Percentiles rank a stretch among this genome's conserved stretches.
phyloP scores from a whole-genome alignment of 768 basidiomycete species.

The Suillus variegatus region DNA sequence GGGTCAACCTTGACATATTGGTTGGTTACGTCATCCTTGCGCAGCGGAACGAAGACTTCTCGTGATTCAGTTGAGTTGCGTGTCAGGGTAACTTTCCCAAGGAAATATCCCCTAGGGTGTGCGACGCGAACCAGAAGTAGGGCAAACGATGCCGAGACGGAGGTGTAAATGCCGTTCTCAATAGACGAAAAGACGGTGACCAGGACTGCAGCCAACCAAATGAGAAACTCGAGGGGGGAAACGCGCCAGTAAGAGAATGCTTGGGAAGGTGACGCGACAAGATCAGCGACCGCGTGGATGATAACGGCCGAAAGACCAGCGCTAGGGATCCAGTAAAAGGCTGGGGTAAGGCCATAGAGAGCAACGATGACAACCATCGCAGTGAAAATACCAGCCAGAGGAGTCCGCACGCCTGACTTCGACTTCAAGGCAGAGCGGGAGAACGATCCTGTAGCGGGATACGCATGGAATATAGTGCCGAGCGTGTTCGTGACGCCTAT shows the following conservation, averaged over 20 bases:
- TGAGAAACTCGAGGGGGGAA: conserved; percentile 89
- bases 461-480: conserved; percentile 87
- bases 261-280: conserved; percentile 82
- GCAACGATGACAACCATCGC: conserved; percentile 91
- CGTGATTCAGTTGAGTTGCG: conserved; percentile 43
- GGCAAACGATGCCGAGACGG: conserved; percentile 75
- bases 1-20: conserved; percentile 69
- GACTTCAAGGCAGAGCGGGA: conserved; percentile 94
- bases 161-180: conserved; percentile 90
- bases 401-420: conserved; percentile 97
- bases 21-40: conserved; percentile 61
- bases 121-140: conserved; percentile 87
- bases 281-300: conserved; percentile 87
- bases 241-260: conserved; percentile 93
- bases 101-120: conserved; percentile 85
- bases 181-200: conserved; percentile 93
- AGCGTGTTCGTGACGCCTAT: conserved; percentile 96
- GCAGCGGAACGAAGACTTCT: conserved; percentile 84
- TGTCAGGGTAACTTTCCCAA: conserved; percentile 75
- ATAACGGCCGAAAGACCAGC: conserved; percentile 90
- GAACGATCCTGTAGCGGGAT: conserved; percentile 98
- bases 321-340: conserved; percentile 88
- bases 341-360: conserved; percentile 89
- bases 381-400: conserved; percentile 82
- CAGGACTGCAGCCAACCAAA: conserved; percentile 84